A percentile compares a stretch with the other conserved stretches of the same genome.
These are phyloP conservation scores for Aspergillus coremiiformis DNA, from an alignment of 495 filamentous ascomycete genomes.

Conservation along the genomic window DNA sequence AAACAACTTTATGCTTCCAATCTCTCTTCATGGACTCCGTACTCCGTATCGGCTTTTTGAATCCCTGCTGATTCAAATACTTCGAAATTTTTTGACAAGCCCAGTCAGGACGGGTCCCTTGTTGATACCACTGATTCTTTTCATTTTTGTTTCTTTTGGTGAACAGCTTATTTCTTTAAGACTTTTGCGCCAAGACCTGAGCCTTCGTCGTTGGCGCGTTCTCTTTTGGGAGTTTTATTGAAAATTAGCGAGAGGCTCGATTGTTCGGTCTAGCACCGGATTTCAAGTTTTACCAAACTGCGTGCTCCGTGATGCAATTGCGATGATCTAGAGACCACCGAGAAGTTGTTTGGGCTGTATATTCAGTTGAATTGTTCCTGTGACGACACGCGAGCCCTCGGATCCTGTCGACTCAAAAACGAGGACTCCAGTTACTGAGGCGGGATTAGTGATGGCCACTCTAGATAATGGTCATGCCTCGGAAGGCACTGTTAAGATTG, in stretches of 20 bases:
- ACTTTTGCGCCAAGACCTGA: neutral
- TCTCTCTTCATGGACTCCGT: neutral
- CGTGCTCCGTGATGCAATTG: neutral
- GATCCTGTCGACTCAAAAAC: neutral
- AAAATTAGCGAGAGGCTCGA: neutral
- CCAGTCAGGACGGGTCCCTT: no score
- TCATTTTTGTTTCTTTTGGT: neutral
- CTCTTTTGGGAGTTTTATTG: neutral
- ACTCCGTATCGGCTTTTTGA: no score
- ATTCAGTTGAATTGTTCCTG: neutral
- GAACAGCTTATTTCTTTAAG: neutral
- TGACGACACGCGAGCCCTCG: slow-evolving; percentile 4
- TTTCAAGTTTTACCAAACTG: neutral
- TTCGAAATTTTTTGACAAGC: no score
- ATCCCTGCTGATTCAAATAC: no score
- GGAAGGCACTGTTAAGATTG: slow-evolving; percentile 15
- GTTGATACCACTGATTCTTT: no score
- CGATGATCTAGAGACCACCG: neutral
- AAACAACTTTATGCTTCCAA: neutral
- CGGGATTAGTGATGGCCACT: slow-evolving; percentile 15
- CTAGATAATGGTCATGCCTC: slow-evolving; percentile 26
- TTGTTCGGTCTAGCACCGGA: neutral
- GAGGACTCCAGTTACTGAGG: neutral
- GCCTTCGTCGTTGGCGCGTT: neutral
- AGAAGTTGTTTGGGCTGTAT: neutral